Evolutionary conservation across 768 basidiomycete genomes (phyloP).

Genomic region (Hortiboletus campestris): DNA sequence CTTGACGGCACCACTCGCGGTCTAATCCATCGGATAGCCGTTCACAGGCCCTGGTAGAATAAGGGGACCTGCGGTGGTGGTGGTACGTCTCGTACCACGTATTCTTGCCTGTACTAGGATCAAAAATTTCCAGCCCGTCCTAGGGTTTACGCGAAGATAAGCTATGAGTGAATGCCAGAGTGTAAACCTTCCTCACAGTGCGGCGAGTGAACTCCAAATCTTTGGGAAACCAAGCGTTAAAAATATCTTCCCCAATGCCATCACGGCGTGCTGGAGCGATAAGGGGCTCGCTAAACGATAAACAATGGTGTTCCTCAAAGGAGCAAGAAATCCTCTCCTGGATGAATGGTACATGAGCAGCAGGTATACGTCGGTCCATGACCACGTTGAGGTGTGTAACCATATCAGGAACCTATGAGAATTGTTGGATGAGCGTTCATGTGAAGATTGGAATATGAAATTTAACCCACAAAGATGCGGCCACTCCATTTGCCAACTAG

Average conservation of each 20-base stretch:
- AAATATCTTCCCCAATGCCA: slow-evolving; percentile 41
- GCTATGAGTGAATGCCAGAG: neutral
- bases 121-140: slow-evolving; percentile 43
- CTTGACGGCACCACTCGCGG: slow-evolving; percentile 26
- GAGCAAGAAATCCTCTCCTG: slow-evolving; percentile 41
- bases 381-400: slow-evolving; percentile 24
- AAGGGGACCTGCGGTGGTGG: slow-evolving; percentile 37
- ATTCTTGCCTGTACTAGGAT: slow-evolving; percentile 38
- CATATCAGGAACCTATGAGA: slow-evolving; percentile 25
- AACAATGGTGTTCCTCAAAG: slow-evolving; percentile 48
- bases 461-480: slow-evolving; percentile 40
- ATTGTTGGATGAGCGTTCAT: slow-evolving; percentile 22
- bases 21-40: slow-evolving; percentile 12
- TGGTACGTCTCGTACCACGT: slow-evolving; percentile 46
- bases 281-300: slow-evolving; percentile 38
- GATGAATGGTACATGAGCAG: slow-evolving; percentile 24
- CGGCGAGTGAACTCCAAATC: slow-evolving; percentile 32
- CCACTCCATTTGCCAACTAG: slow-evolving; percentile 48
- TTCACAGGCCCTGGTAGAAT: slow-evolving; percentile 37
- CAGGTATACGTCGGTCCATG: slow-evolving; percentile 19
- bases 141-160: slow-evolving; percentile 22
- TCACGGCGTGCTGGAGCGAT: slow-evolving; percentile 32
- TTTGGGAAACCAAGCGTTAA: slow-evolving; percentile 49
- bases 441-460: slow-evolving; percentile 4
- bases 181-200: slow-evolving; percentile 29